Percentiles rank a stretch among this genome's conserved stretches.
Conservation (phyloP, 495 filamentous ascomycete genomes). For the Aspergillus kassunensis region DNA sequence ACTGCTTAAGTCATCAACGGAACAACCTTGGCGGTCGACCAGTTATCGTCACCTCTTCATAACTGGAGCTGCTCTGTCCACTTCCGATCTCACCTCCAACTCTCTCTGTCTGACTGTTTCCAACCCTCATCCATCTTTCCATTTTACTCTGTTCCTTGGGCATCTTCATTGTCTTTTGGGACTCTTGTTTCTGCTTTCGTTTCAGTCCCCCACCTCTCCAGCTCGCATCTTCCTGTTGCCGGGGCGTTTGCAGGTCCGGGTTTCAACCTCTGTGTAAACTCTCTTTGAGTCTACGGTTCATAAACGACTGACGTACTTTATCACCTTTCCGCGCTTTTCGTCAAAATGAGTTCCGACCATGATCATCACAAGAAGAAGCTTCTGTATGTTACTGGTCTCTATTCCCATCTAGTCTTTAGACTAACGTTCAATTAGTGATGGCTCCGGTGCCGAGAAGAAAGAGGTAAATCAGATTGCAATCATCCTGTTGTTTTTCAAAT, state of each 20-base stretch:
- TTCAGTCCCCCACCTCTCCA: background rate
- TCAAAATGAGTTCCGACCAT: conserved; percentile 64
- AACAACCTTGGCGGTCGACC: conserved; percentile 4
- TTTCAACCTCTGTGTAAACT: conserved; percentile 17
- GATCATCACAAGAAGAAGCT: conserved; percentile 94
- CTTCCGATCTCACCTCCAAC: conserved; percentile 21
- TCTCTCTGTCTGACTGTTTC: conserved; percentile 10
- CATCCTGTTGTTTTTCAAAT: too few relatives aligned
- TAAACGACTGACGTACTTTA: conserved; percentile 13
- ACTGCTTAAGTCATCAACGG: conserved; percentile 42
- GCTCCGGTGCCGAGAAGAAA: conserved; percentile 83
- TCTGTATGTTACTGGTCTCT: conserved; percentile 54
- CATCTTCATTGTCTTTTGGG: conserved; percentile 26
- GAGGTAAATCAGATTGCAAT: conserved; percentile 52
- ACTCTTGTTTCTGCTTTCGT: background rate
- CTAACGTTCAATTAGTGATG: conserved; percentile 62
- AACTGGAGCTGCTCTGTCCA: conserved; percentile 35
- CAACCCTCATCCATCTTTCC: conserved; percentile 20
- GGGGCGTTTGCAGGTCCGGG: conserved; percentile 12
- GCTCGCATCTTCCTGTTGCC: conserved; percentile 8
- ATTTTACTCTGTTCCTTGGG: conserved; percentile 16
- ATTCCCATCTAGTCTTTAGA: conserved; percentile 19
- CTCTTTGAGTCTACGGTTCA: conserved; percentile 19
- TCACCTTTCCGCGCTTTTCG: conserved; percentile 1
- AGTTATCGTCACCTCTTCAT: conserved; percentile 43